Evolutionary conservation across 2,329 filamentous ascomycete species (phyloP).

Genomic region (Fusarium sp.): DNA sequence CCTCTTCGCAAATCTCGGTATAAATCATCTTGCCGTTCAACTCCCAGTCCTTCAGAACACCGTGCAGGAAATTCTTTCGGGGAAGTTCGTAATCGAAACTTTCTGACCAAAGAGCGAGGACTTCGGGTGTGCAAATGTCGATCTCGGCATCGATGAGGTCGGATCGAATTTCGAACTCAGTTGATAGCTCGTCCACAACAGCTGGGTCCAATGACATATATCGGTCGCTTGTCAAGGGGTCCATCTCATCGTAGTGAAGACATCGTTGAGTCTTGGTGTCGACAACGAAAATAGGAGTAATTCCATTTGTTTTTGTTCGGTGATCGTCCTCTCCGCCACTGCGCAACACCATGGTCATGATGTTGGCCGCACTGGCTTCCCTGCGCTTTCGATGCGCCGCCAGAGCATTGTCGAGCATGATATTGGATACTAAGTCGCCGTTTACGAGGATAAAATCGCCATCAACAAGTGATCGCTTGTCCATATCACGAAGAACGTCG

Average conservation of each 20-base stretch:
- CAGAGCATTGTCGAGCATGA: conserved; percentile 83
- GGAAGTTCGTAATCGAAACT: conserved; percentile 97
- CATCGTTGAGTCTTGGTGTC: conserved; percentile 84
- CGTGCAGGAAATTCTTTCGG: conserved; percentile 87
- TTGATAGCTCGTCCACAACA: conserved; percentile 74
- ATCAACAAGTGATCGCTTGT: conserved; percentile 84
- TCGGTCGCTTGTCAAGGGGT: conserved; percentile 72
- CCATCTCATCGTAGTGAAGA: conserved; percentile 93
- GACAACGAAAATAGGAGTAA: conserved; percentile 86
- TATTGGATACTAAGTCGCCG: conserved; percentile 90
- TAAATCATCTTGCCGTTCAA: conserved; percentile 98
- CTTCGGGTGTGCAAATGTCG: conserved; percentile 97
- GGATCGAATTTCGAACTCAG: conserved; percentile 82
- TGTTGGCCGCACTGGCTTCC: conserved; percentile 88
- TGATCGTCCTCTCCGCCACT: conserved; percentile 77
- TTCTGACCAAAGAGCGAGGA: conserved; percentile 94
- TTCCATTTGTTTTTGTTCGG: conserved; percentile 78
- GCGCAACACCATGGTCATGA: conserved; percentile 95
- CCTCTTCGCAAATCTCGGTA: conserved; percentile 82
- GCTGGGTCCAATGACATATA: conserved; percentile 81
- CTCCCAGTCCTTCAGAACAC: conserved; percentile 95
- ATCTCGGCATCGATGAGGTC: conserved; percentile 95
- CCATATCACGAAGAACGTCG: conserved; percentile 93
- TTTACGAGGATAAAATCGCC: conserved; percentile 94
- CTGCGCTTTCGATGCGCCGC: conserved; percentile 83